Base-by-base conservation (phyloP, 2,329 filamentous ascomycete genomes). In the Amylocarpus encephaloides region DNA sequence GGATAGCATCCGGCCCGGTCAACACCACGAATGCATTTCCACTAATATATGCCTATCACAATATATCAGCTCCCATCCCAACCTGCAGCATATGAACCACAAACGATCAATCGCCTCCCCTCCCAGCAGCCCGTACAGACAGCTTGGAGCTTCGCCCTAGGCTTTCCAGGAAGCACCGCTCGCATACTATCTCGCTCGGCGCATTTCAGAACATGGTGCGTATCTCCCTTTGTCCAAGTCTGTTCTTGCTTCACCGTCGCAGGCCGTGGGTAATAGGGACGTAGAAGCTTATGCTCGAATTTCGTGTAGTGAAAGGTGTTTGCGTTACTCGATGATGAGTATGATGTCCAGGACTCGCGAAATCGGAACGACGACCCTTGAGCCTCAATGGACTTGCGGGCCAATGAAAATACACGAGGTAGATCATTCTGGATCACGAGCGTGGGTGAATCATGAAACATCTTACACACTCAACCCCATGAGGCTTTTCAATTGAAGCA, bases 1-100 rank as follows among this genome's bases (percentile, higher is more conserved):
- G 70, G 56, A 96, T 80, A 48, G 79, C 79, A 54, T 84, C 76
- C 46, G 87, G 79, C 45, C 82, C 85, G 64, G 81, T 79, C 59
- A 97, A 82, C 62, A 98, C 84, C 47, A 93, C 82, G 57, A 97
- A 80, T 54, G 88, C 88, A 69, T 85, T 87, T 63, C 92, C 92
- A 53, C 88, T 93, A 58, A 96, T 86, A 70, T 97, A 98, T 46
- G 82, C 81, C 88, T 94, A 32, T 19, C 22, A 7, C 16, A 49
- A 7, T 2, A 15, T 39, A 1, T 33, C 11, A 42, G 2, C 29
- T n/a, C 22, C 30, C 22, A 36, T 6, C 16, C 43, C 16, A 2
- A 18, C n/a, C n/a, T 15, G 9, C 26, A 26, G n/a, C 7, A 16
- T 13, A 16, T 2, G 19, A 40, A 47, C 15, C 22, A 42, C 80